Conservation (phyloP, 306 rosid species). For the Acacia melanoxylon region DNA sequence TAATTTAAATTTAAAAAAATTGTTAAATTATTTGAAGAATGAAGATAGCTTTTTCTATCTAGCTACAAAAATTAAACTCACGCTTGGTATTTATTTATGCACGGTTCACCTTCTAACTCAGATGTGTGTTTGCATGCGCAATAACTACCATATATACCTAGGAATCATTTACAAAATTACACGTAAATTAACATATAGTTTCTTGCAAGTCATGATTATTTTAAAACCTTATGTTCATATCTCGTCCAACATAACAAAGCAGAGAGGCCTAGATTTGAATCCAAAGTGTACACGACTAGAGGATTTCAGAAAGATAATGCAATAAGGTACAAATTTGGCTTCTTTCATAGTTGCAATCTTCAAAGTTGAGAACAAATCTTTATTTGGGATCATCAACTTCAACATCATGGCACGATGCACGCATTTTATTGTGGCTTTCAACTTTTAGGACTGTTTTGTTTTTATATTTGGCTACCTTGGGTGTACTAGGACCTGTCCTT, state of each 20-base stretch:
- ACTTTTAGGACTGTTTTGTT: background rate
- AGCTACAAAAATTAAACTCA: background rate
- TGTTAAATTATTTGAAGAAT: background rate
- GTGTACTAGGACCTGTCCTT: background rate
- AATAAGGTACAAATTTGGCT: constrained; percentile 6
- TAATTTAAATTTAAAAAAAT: background rate
- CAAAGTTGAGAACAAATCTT: background rate
- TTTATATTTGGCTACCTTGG: background rate
- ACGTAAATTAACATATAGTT: background rate
- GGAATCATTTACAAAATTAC: background rate
- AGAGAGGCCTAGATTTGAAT: constrained; percentile 10
- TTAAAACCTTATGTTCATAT: no score
- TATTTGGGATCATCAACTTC: background rate
- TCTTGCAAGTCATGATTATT: background rate
- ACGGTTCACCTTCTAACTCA: background rate
- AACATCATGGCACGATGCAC: background rate
- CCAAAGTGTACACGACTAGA: constrained; percentile 26
- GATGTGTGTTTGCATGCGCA: no score
- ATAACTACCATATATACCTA: background rate
- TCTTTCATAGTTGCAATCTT: background rate
- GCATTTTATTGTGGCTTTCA: background rate
- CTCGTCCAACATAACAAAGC: background rate
- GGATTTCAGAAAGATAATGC: constrained; percentile 17
- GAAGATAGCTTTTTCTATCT: background rate
- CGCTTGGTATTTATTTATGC: no score